A percentile compares a stretch with the other conserved stretches of the same genome.
These are phyloP conservation scores for Cyamopsis tetragonoloba DNA, from an alignment of 306 rosid species.

Conservation along the genomic window DNA sequence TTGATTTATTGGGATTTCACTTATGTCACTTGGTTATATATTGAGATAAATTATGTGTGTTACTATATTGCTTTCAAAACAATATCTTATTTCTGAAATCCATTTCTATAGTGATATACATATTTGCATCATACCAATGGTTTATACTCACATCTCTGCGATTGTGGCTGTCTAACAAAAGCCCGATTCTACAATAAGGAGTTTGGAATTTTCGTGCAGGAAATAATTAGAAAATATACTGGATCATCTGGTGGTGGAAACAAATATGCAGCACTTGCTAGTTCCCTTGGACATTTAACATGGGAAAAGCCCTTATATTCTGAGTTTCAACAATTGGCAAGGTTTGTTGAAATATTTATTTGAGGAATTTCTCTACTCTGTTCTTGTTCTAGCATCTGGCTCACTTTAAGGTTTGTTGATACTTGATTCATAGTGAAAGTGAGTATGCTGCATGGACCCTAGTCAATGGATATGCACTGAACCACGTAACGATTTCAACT, in stretches of 20 bases:
- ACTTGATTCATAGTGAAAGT: slow-evolving; percentile 58
- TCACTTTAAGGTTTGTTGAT: slow-evolving; percentile 18
- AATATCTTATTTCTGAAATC: background rate
- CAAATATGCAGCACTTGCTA: slow-evolving; percentile 77
- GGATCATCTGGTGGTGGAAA: slow-evolving; percentile 51
- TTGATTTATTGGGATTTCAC: background rate
- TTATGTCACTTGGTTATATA: background rate
- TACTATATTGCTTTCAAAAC: background rate
- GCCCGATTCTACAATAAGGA: background rate
- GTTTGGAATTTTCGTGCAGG: slow-evolving; percentile 40
- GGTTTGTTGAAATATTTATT: slow-evolving; percentile 29
- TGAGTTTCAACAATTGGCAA: slow-evolving; percentile 76
- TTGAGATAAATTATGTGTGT: background rate
- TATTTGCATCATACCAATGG: background rate
- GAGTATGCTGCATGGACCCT: slow-evolving; percentile 99
- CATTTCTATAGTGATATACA: background rate
- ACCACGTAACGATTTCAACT: slow-evolving; percentile 84
- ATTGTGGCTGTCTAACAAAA: background rate
- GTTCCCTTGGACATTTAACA: slow-evolving; percentile 72
- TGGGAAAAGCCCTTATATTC: slow-evolving; percentile 79
- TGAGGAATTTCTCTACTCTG: background rate
- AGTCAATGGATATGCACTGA: slow-evolving; percentile 86
- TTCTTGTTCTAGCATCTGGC: background rate
- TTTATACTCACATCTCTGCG: background rate
- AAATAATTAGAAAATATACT: slow-evolving; percentile 68